Evolutionary conservation across 2,329 filamentous ascomycete genomes (phyloP).

Genomic region (Fusarium domesticum): DNA sequence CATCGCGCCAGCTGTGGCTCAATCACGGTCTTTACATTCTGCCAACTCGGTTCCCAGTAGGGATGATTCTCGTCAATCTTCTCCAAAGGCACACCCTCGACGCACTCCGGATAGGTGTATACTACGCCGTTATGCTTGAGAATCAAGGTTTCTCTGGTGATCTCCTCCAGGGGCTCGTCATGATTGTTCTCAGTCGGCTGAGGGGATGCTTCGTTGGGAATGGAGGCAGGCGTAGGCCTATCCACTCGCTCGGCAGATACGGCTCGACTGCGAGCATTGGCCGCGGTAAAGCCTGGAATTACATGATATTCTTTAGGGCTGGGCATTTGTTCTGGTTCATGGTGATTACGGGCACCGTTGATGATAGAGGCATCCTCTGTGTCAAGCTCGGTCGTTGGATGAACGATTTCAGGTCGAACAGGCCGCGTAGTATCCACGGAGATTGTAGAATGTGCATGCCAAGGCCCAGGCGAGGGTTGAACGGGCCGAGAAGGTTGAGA

Average conservation of each 20-base stretch:
- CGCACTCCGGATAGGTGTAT: conserved; percentile 51
- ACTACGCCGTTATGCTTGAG: conserved; percentile 49
- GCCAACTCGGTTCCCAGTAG: conserved; percentile 57
- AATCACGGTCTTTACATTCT: conserved; percentile 42
- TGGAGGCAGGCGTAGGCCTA: conserved; percentile 28
- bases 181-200: conserved; percentile 18
- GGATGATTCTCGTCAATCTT: conserved; percentile 50
- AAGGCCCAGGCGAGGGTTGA: neutral
- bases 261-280: conserved; percentile 30
- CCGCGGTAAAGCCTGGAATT: conserved; percentile 32
- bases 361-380: conserved; percentile 12
- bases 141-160: conserved; percentile 44
- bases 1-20: conserved; percentile 45
- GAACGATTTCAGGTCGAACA: conserved; percentile 16
- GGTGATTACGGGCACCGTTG: conserved; percentile 13
- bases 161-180: conserved; percentile 30
- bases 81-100: conserved; percentile 50
- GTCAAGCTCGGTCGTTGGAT: conserved; percentile 22
- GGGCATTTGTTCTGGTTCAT: conserved; percentile 27
- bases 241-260: conserved; percentile 27
- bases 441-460: neutral
- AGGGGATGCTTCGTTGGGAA: conserved; percentile 29
- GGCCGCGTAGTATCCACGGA: conserved; percentile 1
- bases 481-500: neutral
- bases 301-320: conserved; percentile 28